Evolutionary conservation across 768 basidiomycete species (phyloP).

Genomic region (Tylopilus cervinicoccineus): DNA sequence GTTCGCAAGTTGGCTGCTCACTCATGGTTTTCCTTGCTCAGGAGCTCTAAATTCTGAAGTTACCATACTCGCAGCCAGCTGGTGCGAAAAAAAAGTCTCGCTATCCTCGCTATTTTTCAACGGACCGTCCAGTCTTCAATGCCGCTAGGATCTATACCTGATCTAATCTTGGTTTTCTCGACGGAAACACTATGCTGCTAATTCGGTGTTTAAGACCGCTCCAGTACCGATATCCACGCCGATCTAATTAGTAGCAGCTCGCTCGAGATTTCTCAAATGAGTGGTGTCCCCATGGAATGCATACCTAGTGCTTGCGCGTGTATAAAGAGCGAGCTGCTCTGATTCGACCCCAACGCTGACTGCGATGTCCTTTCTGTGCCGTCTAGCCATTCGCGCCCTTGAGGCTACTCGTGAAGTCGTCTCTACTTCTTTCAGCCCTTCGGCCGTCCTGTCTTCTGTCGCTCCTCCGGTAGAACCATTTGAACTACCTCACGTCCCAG

Average conservation of each 20-base stretch:
- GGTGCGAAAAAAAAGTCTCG: too few species aligned
- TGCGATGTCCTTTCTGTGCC: constrained; percentile 16
- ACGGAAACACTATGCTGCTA: background rate
- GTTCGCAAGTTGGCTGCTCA: background rate
- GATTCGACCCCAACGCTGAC: background rate
- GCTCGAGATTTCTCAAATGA: background rate
- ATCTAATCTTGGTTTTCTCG: constrained; percentile 1
- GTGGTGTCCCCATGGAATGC: background rate
- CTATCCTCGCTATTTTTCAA: background rate
- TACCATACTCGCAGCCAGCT: too few species aligned
- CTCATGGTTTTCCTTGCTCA: background rate
- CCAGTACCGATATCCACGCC: constrained; percentile 16
- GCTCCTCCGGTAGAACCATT: constrained; percentile 1
- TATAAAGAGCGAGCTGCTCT: constrained; percentile 17
- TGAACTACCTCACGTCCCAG: constrained; percentile 19
- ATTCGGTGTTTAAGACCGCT: constrained; percentile 15
- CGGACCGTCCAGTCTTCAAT: background rate
- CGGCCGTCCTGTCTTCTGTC: constrained; percentile 9
- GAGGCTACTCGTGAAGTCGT: constrained; percentile 4
- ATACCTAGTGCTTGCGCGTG: background rate
- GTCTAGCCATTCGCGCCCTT: constrained; percentile 6
- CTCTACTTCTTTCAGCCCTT: constrained; percentile 14
- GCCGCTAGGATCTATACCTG: background rate
- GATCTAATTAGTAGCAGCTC: background rate
- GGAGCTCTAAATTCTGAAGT: background rate